These are phyloP conservation scores for Xylariaceae sp. DNA, from an alignment of 2,329 filamentous ascomycete species.

Conservation along the genomic window DNA sequence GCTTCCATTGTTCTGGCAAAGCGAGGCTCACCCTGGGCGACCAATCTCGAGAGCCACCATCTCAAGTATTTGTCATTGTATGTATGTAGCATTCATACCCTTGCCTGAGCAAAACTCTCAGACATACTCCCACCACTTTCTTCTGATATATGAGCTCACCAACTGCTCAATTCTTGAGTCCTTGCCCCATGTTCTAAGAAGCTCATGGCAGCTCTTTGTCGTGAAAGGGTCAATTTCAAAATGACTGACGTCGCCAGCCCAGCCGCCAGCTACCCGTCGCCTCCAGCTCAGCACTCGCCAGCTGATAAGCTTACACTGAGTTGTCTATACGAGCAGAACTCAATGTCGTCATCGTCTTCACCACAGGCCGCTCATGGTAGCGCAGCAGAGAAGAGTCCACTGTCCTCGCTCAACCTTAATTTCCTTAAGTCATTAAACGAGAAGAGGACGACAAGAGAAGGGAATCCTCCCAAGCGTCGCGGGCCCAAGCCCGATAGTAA, in stretches of 20 bases:
- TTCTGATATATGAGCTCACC: conserved; percentile 14
- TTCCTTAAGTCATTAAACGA: conserved; percentile 66
- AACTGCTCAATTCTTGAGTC: not conserved
- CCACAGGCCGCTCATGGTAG: conserved; percentile 24
- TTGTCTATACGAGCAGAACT: conserved; percentile 29
- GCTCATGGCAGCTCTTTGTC: conserved; percentile 5
- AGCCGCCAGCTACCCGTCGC: conserved; percentile 33
- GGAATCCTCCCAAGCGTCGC: conserved; percentile 79
- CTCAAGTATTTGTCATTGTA: conserved; percentile 19
- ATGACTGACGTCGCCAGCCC: conserved; percentile 31
- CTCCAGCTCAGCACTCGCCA: conserved; percentile 29
- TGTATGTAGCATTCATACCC: conserved; percentile 13
- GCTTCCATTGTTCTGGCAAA: conserved; percentile 1
- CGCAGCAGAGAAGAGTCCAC: conserved; percentile 28
- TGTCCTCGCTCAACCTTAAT: conserved; percentile 47
- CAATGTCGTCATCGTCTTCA: conserved; percentile 46
- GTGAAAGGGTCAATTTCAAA: conserved; percentile 18
- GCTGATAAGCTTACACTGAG: conserved; percentile 28
- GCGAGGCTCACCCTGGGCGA: not conserved
- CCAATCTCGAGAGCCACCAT: conserved; percentile 4
- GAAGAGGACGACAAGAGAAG: conserved; percentile 80
- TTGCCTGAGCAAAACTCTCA: conserved; percentile 7
- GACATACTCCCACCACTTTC: conserved; percentile 15
- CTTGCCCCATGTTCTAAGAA: too few relatives aligned
- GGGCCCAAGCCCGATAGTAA: conserved; percentile 97